These are phyloP conservation scores for Saturnispora sekii DNA, from an alignment of 805 yeast genomes.

Conservation along the genomic window DNA sequence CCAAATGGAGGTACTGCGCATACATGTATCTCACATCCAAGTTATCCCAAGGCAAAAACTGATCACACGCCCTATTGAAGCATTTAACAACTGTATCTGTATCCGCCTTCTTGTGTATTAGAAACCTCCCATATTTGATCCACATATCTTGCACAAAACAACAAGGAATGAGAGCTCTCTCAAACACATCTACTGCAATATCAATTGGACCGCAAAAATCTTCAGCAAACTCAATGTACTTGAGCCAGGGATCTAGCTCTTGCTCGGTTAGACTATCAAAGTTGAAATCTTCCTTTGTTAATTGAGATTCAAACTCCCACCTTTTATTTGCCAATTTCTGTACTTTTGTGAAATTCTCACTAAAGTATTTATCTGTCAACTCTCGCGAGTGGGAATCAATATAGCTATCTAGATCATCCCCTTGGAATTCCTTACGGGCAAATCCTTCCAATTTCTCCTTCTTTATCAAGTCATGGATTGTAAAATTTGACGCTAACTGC, in stretches of 20 bases:
- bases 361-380: slow-evolving; percentile 35
- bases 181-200: slow-evolving; percentile 43
- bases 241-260: slow-evolving; percentile 46
- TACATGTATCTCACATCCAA: slow-evolving; percentile 23
- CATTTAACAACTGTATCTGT: slow-evolving; percentile 25
- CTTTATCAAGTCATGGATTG: slow-evolving; percentile 26
- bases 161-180: slow-evolving; percentile 63
- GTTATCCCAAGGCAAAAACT: slow-evolving; percentile 25
- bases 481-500: slow-evolving; percentile 29
- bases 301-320: slow-evolving; percentile 65
- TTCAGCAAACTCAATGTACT: slow-evolving; percentile 47
- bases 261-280: slow-evolving; percentile 35
- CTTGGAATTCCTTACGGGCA: slow-evolving; percentile 10
- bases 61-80: slow-evolving; percentile 43
- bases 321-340: slow-evolving; percentile 45
- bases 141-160: slow-evolving; percentile 54
- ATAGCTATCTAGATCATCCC: not conserved
- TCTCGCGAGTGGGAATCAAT: slow-evolving; percentile 14
- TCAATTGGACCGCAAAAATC: slow-evolving; percentile 12
- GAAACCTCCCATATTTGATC: slow-evolving; percentile 55
- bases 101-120: slow-evolving; percentile 26
- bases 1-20: slow-evolving; percentile 19
- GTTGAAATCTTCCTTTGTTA: slow-evolving; percentile 51
- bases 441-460: slow-evolving; percentile 24
- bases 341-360: slow-evolving; percentile 34